Conservation (phyloP, 371 early-diverging fungal genomes). For the Rhizopus sp. region DNA sequence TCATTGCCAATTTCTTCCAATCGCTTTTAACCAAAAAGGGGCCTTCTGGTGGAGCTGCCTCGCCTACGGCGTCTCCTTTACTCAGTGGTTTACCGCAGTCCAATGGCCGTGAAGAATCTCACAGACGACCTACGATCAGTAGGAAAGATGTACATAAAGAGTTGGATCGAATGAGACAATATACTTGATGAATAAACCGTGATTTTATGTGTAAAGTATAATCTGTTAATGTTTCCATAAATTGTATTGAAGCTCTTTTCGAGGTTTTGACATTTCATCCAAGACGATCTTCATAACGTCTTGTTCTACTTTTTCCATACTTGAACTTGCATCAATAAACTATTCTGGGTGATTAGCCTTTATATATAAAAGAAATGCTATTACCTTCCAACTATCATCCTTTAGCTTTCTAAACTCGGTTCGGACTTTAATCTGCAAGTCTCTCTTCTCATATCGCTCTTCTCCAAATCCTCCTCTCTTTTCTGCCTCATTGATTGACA, state of each 20-base stretch:
- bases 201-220: background rate
- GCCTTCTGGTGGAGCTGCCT: conserved; percentile 11
- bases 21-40: conserved; percentile 56
- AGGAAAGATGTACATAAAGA: conserved; percentile 47
- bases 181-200: conserved; percentile 12
- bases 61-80: background rate
- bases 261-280: background rate
- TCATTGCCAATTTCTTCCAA: conserved; percentile 87
- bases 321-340: conserved; percentile 29
- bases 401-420: conserved; percentile 58
- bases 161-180: conserved; percentile 44
- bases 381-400: conserved; percentile 66
- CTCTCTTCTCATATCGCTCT: conserved; percentile 93
- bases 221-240: conserved; percentile 30
- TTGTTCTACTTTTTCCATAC: conserved; percentile 21
- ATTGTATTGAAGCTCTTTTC: conserved; percentile 14
- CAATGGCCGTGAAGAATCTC: conserved; percentile 25
- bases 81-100: conserved; percentile 10
- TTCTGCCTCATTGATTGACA: conserved; percentile 75
- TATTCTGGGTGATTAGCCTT: background rate
- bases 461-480: conserved; percentile 90
- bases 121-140: conserved; percentile 28
- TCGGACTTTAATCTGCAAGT: conserved; percentile 83
- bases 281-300: conserved; percentile 18
- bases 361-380: background rate